Evolutionary conservation across 352 stramenopile genomes (phyloP).

Genomic region (Phytophthora constricta): DNA sequence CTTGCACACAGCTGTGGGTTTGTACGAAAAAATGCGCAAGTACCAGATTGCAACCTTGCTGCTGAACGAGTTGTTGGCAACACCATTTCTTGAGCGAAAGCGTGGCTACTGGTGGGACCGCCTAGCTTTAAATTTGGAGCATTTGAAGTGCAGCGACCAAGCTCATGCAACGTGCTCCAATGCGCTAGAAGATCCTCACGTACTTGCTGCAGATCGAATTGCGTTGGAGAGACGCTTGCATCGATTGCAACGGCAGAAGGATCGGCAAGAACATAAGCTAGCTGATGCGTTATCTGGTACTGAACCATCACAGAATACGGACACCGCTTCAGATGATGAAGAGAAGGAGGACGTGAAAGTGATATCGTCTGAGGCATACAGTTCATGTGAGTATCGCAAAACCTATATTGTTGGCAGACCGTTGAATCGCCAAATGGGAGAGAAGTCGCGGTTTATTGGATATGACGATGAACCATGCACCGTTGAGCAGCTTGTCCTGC

Average conservation of each 20-base stretch:
- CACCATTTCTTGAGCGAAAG: constrained; percentile 64
- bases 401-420: constrained; percentile 71
- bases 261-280: constrained; percentile 16
- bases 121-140: constrained; percentile 75
- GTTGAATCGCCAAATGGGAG: constrained; percentile 76
- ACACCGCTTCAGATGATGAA: constrained; percentile 20
- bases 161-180: constrained; percentile 54
- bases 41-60: constrained; percentile 74
- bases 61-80: constrained; percentile 67
- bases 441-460: constrained; percentile 88
- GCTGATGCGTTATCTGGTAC: constrained; percentile 19
- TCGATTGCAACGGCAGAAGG: constrained; percentile 48
- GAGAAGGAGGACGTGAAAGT: constrained; percentile 20
- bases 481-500: constrained; percentile 86
- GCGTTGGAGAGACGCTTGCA: constrained; percentile 54
- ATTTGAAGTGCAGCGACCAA: constrained; percentile 68
- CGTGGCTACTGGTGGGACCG: constrained; percentile 80
- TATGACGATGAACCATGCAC: constrained; percentile 87
- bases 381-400: constrained; percentile 47
- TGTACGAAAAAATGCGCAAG: constrained; percentile 83
- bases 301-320: constrained; percentile 23
- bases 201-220: constrained; percentile 63
- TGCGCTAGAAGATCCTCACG: constrained; percentile 60
- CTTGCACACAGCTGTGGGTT: constrained; percentile 53
- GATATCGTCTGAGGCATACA: neutral